Evolutionary conservation across 768 basidiomycete genomes (phyloP).

Genomic region (Tremella fuciformis): DNA sequence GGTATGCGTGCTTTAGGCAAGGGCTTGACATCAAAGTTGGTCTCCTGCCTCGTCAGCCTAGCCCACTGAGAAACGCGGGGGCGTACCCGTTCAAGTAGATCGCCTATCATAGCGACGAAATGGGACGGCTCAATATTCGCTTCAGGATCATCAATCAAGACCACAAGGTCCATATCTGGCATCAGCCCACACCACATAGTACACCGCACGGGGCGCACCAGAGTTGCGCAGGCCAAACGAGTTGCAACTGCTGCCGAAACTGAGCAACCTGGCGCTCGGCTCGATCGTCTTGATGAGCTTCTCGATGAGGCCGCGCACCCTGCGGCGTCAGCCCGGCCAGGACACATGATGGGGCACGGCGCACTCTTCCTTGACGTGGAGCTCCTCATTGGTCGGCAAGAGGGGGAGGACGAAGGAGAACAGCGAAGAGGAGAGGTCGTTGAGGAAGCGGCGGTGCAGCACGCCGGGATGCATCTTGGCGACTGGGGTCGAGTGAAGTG

Average conservation of each 20-base stretch:
- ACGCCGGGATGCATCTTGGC: slow-evolving; percentile 45
- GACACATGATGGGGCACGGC: not conserved
- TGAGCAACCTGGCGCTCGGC: slow-evolving; percentile 80
- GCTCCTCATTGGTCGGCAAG: slow-evolving; percentile 82
- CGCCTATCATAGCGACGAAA: slow-evolving; percentile 89
- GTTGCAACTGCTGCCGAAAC: slow-evolving; percentile 95
- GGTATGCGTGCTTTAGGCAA: slow-evolving; percentile 96
- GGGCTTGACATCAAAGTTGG: slow-evolving; percentile 62
- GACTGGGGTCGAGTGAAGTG: too few species aligned
- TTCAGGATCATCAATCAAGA: slow-evolving; percentile 83
- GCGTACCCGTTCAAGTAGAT: slow-evolving; percentile 84
- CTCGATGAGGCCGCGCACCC: slow-evolving; percentile 86
- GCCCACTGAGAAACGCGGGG: slow-evolving; percentile 3
- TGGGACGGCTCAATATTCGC: slow-evolving; percentile 71
- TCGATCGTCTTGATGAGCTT: slow-evolving; percentile 92
- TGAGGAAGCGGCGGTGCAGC: slow-evolving; percentile 48
- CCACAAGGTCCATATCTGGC: slow-evolving; percentile 97
- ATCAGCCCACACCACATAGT: slow-evolving; percentile 7
- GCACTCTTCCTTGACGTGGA: slow-evolving; percentile 85
- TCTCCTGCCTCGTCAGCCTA: slow-evolving; percentile 34
- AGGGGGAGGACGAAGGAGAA: slow-evolving; percentile 90
- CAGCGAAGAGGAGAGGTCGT: slow-evolving; percentile 80
- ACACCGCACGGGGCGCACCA: slow-evolving; percentile 57
- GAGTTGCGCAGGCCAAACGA: slow-evolving; percentile 96
- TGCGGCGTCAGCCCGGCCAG: slow-evolving; percentile 10